phyloP scores from a whole-genome alignment of 768 basidiomycete genomes.

The Russula emetica region DNA sequence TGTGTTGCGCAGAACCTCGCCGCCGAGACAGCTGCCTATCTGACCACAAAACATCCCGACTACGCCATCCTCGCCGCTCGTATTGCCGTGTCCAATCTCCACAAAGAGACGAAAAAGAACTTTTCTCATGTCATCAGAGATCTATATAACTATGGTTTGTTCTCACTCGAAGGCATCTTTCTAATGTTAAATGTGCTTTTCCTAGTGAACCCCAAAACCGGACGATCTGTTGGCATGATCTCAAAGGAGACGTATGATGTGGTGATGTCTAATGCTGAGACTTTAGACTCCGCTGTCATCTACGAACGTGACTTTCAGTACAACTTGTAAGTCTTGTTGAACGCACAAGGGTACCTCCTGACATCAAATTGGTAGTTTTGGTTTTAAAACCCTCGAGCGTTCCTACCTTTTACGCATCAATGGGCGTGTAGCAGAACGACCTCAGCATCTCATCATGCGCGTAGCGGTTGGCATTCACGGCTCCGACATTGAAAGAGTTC shows the following conservation, averaged over 20 bases:
- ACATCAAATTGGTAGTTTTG: slow-evolving; percentile 56
- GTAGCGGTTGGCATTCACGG: slow-evolving; percentile 98
- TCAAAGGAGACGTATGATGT: slow-evolving; percentile 79
- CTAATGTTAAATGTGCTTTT: not conserved
- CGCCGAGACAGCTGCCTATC: slow-evolving; percentile 93
- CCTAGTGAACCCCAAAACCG: slow-evolving; percentile 93
- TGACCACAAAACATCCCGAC: slow-evolving; percentile 96
- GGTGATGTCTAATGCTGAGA: slow-evolving; percentile 74
- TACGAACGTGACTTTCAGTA: slow-evolving; percentile 98
- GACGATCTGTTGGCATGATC: slow-evolving; percentile 83
- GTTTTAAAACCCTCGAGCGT: slow-evolving; percentile 99
- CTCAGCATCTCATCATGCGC: slow-evolving; percentile 99
- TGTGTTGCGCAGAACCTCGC: slow-evolving; percentile 71
- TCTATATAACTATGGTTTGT: slow-evolving; percentile 78
- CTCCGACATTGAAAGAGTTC: slow-evolving; percentile 74
- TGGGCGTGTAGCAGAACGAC: slow-evolving; percentile 92
- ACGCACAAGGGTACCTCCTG: slow-evolving; percentile 4
- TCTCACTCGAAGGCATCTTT: not conserved
- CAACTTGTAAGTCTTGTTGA: slow-evolving; percentile 65
- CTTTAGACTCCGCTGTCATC: slow-evolving; percentile 90
- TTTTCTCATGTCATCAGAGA: slow-evolving; percentile 92
- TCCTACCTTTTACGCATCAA: slow-evolving; percentile 94
- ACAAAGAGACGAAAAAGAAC: slow-evolving; percentile 98
- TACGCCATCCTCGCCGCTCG: slow-evolving; percentile 98
- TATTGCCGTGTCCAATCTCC: slow-evolving; percentile 96